A percentile compares a stretch with the other conserved stretches of the same genome.
Conservation (phyloP, 2,329 filamentous ascomycete species). For the Phialocephala sp. region DNA sequence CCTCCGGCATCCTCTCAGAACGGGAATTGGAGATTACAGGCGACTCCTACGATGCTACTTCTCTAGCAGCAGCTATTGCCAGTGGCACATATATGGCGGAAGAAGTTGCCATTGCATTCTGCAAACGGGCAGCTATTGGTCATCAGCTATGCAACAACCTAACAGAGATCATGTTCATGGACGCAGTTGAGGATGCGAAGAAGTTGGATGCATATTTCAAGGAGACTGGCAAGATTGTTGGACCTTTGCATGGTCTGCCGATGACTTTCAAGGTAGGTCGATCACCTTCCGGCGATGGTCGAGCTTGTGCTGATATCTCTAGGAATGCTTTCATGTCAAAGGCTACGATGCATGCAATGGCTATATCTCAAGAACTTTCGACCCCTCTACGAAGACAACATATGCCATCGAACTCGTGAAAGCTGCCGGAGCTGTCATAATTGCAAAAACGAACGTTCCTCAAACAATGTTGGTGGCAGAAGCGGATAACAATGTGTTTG, state of each 20-base stretch:
- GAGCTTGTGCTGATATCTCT: background rate
- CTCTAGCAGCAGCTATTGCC: conserved; percentile 28
- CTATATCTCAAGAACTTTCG: conserved; percentile 72
- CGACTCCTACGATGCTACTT: conserved; percentile 32
- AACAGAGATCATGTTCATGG: conserved; percentile 53
- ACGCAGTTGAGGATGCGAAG: conserved; percentile 43
- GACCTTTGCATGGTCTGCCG: conserved; percentile 22
- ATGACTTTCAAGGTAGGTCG: conserved; percentile 22
- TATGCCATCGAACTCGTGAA: conserved; percentile 69
- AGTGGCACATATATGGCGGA: conserved; percentile 30
- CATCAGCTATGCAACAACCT: conserved; percentile 51
- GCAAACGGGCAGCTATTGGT: conserved; percentile 53
- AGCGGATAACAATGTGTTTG: conserved; percentile 26
- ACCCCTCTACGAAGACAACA: conserved; percentile 59
- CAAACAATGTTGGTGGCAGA: conserved; percentile 52
- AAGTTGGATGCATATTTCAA: conserved; percentile 51
- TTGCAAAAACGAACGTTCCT: conserved; percentile 91
- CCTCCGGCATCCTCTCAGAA: conserved; percentile 28
- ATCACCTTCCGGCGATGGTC: conserved; percentile 29
- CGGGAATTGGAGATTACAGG: conserved; percentile 32
- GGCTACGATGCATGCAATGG: conserved; percentile 84
- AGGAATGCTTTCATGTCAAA: conserved; percentile 76
- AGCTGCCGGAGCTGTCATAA: conserved; percentile 80
- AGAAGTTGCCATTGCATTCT: conserved; percentile 51
- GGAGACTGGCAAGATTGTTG: conserved; percentile 42